A percentile compares a stretch with the other conserved stretches of the same genome.
Evolutionary conservation across 139 green algal species (phyloP).

Genomic region (Chlorella sorokiniana): DNA sequence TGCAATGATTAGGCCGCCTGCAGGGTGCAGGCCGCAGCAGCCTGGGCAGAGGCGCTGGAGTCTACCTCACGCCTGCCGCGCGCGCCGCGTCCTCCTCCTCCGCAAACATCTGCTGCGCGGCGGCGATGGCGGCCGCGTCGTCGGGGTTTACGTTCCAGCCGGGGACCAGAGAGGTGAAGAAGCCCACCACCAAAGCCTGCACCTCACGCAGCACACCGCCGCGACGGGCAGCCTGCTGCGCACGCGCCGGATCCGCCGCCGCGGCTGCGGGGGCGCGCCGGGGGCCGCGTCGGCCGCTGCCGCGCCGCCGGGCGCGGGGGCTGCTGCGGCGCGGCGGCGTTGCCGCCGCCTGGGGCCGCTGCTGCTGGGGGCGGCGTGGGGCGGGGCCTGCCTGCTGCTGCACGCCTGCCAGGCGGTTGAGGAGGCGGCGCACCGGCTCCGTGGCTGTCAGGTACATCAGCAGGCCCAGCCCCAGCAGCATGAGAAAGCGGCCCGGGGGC

Average conservation of each 20-base stretch:
- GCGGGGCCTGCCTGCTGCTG: neutral
- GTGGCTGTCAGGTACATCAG: conserved; percentile 63
- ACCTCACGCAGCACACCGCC: conserved; percentile 68
- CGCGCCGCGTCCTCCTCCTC: conserved; percentile 49
- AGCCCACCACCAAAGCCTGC: conserved; percentile 72
- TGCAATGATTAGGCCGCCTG: too few relatives aligned
- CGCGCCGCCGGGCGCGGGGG: neutral
- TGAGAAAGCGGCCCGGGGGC: conserved; percentile 67
- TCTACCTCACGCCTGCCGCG: conserved; percentile 6
- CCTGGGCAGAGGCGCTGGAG: neutral
- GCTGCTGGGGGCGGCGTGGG: neutral
- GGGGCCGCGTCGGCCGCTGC: neutral
- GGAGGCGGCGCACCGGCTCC: conserved; percentile 55
- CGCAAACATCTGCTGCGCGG: conserved; percentile 44
- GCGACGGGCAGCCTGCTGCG: neutral
- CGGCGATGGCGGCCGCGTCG: conserved; percentile 61
- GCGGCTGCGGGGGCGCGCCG: conserved; percentile 4
- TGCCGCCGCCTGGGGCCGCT: neutral
- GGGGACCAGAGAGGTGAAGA: conserved; percentile 84
- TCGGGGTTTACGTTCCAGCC: conserved; percentile 76
- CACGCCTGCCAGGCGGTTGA: conserved; percentile 42
- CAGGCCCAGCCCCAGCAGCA: conserved; percentile 53
- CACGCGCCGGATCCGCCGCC: neutral
- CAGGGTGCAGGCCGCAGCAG: neutral
- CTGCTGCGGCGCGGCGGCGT: neutral